A percentile compares a stretch with the other conserved stretches of the same genome.
Evolutionary conservation across 1,284 basidiomycete genomes (phyloP).

Genomic region (Ustanciosporium gigantosporum): DNA sequence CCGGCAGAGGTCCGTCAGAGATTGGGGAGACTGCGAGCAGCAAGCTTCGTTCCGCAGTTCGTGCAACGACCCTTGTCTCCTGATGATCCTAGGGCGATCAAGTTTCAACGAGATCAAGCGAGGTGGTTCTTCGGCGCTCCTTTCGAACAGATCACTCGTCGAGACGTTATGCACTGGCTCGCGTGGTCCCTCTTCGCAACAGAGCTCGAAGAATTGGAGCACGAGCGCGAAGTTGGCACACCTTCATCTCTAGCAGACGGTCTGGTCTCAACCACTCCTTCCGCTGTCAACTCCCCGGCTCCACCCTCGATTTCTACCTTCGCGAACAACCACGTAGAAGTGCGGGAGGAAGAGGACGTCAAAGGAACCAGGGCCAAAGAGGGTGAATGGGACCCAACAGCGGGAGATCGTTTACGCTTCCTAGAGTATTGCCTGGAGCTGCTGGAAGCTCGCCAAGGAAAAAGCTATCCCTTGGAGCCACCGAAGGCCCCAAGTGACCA

Average conservation of each 20-base stretch:
- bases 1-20: slow-evolving; percentile 15
- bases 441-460: slow-evolving; percentile 53
- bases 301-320: slow-evolving; percentile 7
- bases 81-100: slow-evolving; percentile 49
- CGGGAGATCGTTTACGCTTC: slow-evolving; percentile 39
- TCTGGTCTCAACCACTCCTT: slow-evolving; percentile 12
- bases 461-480: slow-evolving; percentile 29
- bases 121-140: slow-evolving; percentile 47
- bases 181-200: slow-evolving; percentile 53
- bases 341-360: slow-evolving; percentile 14
- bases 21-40: slow-evolving; percentile 26
- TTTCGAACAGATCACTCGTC: slow-evolving; percentile 36
- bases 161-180: slow-evolving; percentile 56
- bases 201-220: slow-evolving; percentile 41
- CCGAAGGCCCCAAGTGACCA: not conserved
- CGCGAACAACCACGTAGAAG: not conserved
- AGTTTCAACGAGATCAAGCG: slow-evolving; percentile 45
- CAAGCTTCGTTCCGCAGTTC: slow-evolving; percentile 43
- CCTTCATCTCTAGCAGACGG: not conserved
- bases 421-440: slow-evolving; percentile 47
- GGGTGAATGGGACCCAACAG: slow-evolving; percentile 40
- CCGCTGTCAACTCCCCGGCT: slow-evolving; percentile 21
- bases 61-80: slow-evolving; percentile 26
- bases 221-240: slow-evolving; percentile 11
- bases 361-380: slow-evolving; percentile 9